Percentiles rank a stretch among this genome's conserved stretches.
phyloP scores from a whole-genome alignment of 1,139 yeast genomes.

The Nakaseomyces sp. region DNA sequence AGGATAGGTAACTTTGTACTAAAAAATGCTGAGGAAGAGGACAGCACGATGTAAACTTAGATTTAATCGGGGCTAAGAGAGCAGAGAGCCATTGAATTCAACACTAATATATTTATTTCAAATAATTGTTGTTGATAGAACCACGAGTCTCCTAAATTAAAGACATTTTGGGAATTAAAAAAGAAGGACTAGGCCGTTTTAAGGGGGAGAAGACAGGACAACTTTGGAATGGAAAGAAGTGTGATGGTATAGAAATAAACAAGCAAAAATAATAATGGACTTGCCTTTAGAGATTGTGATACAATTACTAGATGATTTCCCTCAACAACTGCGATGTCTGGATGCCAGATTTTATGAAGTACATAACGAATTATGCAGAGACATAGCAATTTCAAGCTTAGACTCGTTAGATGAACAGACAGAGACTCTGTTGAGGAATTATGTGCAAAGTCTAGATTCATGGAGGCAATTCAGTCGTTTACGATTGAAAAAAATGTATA shows the following conservation, averaged over 20 bases:
- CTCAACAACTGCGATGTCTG: constrained; percentile 6
- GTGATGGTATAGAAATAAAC: too few species aligned
- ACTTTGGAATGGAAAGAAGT: neutral
- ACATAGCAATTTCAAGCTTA: neutral
- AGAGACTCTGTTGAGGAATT: neutral
- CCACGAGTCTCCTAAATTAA: too few species aligned
- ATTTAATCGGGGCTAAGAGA: too few species aligned
- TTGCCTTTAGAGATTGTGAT: constrained; percentile 6
- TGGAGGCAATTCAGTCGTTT: constrained; percentile 1
- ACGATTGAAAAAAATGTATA: neutral
- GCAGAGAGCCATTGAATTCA: too few species aligned
- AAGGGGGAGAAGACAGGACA: too few species aligned
- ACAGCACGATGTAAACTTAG: too few species aligned
- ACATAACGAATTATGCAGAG: constrained; percentile 6
- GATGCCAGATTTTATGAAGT: constrained; percentile 3
- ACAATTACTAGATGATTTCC: constrained; percentile 2
- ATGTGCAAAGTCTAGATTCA: constrained; percentile 5
- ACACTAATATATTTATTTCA: too few species aligned
- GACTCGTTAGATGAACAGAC: constrained; percentile 1
- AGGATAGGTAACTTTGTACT: too few species aligned
- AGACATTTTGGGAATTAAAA: too few species aligned
- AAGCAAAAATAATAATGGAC: constrained; percentile 6
- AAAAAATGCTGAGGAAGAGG: too few species aligned
- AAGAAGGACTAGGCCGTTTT: too few species aligned
- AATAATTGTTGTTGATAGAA: too few species aligned